Base-by-base conservation (phyloP, 1,284 basidiomycete species). In the Rhodotorula sp. region DNA sequence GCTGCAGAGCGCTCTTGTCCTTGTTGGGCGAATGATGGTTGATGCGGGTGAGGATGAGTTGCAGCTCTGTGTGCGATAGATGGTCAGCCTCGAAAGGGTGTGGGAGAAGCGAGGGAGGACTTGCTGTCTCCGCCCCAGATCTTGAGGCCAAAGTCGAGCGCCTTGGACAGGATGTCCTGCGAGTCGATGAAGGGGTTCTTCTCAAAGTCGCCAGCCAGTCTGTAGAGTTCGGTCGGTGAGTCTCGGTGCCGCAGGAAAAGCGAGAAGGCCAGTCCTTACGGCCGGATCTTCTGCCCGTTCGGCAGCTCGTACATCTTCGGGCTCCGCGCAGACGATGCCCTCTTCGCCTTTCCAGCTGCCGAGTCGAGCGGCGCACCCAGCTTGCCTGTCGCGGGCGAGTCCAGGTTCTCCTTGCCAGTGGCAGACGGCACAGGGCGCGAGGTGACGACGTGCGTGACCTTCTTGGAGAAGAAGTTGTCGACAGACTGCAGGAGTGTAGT, bases 371-470 rank as follows among this genome's bases (percentile, higher is more conserved):
- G 3, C 27, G 45, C 53, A 25, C 27, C 52, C 16, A 13, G 48
- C 34, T 49, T 58, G 41, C 42, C 27, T 50, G 65, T 21, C 8
- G 71, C 41, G 10, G 73, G 68, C 52, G 74, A 74, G 52, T 61
- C 60, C 25, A 62, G 46, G 67, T 78, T 83, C 79, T 82, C 81
- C 44, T 81, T 75, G 70, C 70, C 65, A 44, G 45, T 34, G 7
- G 53, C 53, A 7, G 65, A 25, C 21, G 73, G 66, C 64, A 80
- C 49, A 25, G 81, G 77, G 71, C 85, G 84, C 81, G 90, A 85
- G 77, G 90, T 91, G 79, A 97, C 89, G 74, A 97, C 86, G 82
- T 97, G 94, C 0, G 92, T 93, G 56, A 94, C 88, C 59, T 88
- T 86, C 67, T 86, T 89, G 27, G 90, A 91, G 82, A 95, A 94